Conservation (phyloP, 768 basidiomycete species). For the Sutorius australiensis region DNA sequence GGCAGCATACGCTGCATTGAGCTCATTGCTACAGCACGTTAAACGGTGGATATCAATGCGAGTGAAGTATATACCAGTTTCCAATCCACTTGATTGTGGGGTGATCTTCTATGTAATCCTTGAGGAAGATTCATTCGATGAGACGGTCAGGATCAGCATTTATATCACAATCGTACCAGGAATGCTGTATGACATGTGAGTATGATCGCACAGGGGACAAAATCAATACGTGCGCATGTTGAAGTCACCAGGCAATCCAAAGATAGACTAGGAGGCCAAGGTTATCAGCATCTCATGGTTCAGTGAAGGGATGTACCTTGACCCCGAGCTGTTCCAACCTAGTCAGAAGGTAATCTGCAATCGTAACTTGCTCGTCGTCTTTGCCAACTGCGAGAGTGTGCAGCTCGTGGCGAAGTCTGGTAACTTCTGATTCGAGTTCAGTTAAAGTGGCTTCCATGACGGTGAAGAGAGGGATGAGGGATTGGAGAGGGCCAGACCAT, state of each 20-base stretch:
- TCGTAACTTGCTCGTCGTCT: conserved; percentile 43
- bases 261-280: conserved; percentile 53
- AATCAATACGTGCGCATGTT: conserved; percentile 50
- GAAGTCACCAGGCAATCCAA: conserved; percentile 87
- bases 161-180: conserved; percentile 19
- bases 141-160: not conserved
- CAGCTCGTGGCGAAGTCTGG: conserved; percentile 45
- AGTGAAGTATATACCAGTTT: conserved; percentile 52
- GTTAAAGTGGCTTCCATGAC: conserved; percentile 14
- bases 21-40: conserved; percentile 58
- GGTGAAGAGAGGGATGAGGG: not conserved
- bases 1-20: conserved; percentile 87
- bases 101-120: conserved; percentile 84
- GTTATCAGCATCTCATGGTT: not conserved
- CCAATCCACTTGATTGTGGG: conserved; percentile 81
- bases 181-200: conserved; percentile 22
- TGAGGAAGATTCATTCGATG: not conserved
- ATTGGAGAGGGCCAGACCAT: not conserved
- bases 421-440: conserved; percentile 42
- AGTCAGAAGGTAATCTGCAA: conserved; percentile 60
- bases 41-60: not conserved
- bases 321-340: conserved; percentile 64
- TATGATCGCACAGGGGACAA: not conserved
- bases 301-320: conserved; percentile 38
- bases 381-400: conserved; percentile 35